Conservation (phyloP, 306 rosid genomes). For the Medicago arabica region DNA sequence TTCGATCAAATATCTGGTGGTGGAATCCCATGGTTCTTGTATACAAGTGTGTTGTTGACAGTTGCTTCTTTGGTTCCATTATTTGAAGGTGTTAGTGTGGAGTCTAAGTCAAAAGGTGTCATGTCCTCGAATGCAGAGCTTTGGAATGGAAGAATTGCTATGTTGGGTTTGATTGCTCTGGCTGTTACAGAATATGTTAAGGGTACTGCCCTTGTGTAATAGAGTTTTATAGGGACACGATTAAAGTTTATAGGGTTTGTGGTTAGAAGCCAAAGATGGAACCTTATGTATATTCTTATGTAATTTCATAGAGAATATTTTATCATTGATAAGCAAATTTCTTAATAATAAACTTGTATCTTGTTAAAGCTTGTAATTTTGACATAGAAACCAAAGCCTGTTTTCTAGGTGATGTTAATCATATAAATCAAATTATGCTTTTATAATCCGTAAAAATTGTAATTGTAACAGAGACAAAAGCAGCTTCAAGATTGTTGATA, state of each 20-base stretch:
- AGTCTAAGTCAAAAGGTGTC: conserved; percentile 63
- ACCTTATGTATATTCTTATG: neutral
- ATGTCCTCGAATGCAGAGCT: conserved; percentile 79
- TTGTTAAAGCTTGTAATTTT: neutral
- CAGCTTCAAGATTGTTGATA: too few species aligned
- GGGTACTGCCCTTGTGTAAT: conserved; percentile 69
- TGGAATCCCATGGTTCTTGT: conserved; percentile 73
- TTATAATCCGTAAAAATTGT: too few species aligned
- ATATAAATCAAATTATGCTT: too few species aligned
- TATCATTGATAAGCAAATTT: neutral
- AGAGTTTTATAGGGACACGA: neutral
- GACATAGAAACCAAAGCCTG: neutral
- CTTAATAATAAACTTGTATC: neutral
- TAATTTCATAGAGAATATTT: neutral
- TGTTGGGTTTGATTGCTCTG: conserved; percentile 79
- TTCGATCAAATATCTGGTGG: conserved; percentile 68
- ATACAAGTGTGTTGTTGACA: conserved; percentile 59
- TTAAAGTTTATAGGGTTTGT: neutral
- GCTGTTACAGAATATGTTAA: conserved; percentile 75
- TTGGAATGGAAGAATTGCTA: conserved; percentile 87
- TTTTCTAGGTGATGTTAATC: neutral
- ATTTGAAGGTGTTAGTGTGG: conserved; percentile 70
- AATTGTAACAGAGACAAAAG: too few species aligned
- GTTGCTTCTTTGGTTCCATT: conserved; percentile 77
- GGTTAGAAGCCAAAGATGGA: neutral